Evolutionary conservation across 768 basidiomycete genomes (phyloP).

Genomic region (Termitomyces titanicus): DNA sequence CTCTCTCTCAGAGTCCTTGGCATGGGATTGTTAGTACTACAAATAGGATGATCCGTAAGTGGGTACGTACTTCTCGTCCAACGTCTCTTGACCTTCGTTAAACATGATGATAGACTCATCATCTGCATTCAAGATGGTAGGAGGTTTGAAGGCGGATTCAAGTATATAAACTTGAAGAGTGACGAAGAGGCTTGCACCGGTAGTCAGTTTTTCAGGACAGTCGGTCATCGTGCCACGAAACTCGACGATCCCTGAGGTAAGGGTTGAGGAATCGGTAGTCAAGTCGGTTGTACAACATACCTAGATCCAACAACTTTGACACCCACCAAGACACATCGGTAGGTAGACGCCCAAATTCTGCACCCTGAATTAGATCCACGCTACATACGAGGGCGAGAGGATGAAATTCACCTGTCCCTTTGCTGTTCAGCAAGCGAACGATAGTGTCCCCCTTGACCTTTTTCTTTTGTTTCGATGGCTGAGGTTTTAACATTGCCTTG

Average conservation of each 20-base stretch:
- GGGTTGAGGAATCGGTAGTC: neutral
- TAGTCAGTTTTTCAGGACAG: constrained; percentile 65
- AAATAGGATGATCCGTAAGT: neutral
- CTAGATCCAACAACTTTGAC: constrained; percentile 67
- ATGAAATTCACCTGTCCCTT: constrained; percentile 56
- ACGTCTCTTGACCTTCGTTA: constrained; percentile 77
- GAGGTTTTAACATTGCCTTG: constrained; percentile 61
- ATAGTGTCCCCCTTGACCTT: constrained; percentile 61
- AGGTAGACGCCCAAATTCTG: constrained; percentile 73
- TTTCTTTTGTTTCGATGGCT: constrained; percentile 49
- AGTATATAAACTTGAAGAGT: constrained; percentile 72
- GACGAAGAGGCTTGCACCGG: constrained; percentile 76
- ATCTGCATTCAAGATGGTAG: constrained; percentile 31
- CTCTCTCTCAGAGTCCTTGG: constrained; percentile 64
- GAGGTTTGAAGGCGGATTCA: constrained; percentile 60
- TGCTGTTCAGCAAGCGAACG: constrained; percentile 60
- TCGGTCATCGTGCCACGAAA: constrained; percentile 74
- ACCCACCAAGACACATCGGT: constrained; percentile 72
- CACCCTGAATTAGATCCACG: neutral
- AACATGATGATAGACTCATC: constrained; percentile 40
- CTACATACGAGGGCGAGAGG: no score
- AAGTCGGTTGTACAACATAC: constrained; percentile 29
- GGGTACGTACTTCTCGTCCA: constrained; percentile 55
- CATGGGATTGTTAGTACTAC: neutral
- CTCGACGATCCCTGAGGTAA: constrained; percentile 52